A percentile compares a stretch with the other conserved stretches of the same genome.
phyloP scores from a whole-genome alignment of 2,329 filamentous ascomycete genomes.

The Venturia carpophila region DNA sequence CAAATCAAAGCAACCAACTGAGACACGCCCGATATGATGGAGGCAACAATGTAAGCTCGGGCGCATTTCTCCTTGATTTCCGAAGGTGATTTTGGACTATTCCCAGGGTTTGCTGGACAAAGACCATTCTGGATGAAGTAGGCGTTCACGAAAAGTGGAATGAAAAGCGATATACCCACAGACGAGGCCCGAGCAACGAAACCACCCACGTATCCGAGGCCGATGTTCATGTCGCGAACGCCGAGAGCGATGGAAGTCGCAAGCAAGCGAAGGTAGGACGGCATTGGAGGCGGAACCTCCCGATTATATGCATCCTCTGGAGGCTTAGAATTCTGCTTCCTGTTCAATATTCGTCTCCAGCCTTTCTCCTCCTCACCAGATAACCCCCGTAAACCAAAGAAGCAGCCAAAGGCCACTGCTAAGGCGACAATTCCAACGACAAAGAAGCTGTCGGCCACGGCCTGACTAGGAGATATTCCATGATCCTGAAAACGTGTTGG shows the following conservation, averaged over 20 bases:
- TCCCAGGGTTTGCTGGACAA: conserved; percentile 50
- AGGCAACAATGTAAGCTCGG: conserved; percentile 78
- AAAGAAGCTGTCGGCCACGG: conserved; percentile 81
- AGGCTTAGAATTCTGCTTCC: conserved; percentile 7
- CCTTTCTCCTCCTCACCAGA: conserved; percentile 72
- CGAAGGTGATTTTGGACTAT: conserved; percentile 29
- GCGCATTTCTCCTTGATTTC: conserved; percentile 74
- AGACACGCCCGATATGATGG: conserved; percentile 79
- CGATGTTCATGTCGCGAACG: conserved; percentile 68
- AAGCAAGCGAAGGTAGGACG: conserved; percentile 36
- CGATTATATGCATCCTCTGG: conserved; percentile 14
- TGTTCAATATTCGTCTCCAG: conserved; percentile 40
- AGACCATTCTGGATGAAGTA: conserved; percentile 78
- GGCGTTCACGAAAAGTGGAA: conserved; percentile 85
- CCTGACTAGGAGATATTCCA: conserved; percentile 63
- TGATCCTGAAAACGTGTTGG: conserved; percentile 69
- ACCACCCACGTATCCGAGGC: conserved; percentile 81
- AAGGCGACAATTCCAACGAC: conserved; percentile 69
- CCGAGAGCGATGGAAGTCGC: conserved; percentile 49
- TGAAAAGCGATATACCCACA: conserved; percentile 89
- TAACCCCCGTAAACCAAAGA: conserved; percentile 62
- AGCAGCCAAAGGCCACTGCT: conserved; percentile 64
- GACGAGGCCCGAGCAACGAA: conserved; percentile 93
- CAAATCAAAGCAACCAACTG: conserved; percentile 79
- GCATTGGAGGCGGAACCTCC: not conserved